Conservation (phyloP, 495 filamentous ascomycete genomes). For the Thermochaetoides thermophila region DNA sequence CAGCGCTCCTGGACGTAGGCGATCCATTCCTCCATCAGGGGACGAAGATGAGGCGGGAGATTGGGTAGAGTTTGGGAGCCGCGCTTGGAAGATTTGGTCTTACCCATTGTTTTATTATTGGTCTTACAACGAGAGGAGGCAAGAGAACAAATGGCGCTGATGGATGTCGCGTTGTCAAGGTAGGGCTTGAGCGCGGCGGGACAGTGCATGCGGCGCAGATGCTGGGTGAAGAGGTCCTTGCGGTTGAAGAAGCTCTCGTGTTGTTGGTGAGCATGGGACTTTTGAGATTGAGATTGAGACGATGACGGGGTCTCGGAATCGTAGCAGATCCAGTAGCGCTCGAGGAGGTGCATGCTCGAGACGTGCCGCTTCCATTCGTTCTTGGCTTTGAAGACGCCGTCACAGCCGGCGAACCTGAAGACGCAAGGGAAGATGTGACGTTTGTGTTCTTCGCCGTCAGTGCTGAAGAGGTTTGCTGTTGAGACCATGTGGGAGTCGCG, state of each 20-base stretch:
- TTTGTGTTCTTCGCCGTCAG: constrained; percentile 37
- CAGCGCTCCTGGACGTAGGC: not conserved
- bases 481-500: constrained; percentile 26
- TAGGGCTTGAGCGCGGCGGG: constrained; percentile 22
- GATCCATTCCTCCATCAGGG: not conserved
- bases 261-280: too few species aligned
- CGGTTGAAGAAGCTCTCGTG: constrained; percentile 66
- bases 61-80: too few species aligned
- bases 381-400: constrained; percentile 62
- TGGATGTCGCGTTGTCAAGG: too few species aligned
- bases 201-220: constrained; percentile 73
- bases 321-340: constrained; percentile 73
- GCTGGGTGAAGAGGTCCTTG: constrained; percentile 85
- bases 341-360: constrained; percentile 61
- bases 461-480: too few species aligned
- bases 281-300: too few species aligned
- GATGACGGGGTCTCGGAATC: constrained; percentile 50
- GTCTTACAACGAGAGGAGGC: too few species aligned
- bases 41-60: too few species aligned
- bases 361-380: constrained; percentile 95
- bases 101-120: too few species aligned
- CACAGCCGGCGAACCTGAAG: constrained; percentile 62
- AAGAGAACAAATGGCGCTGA: too few species aligned
- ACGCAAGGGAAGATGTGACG: constrained; percentile 63
- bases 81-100: too few species aligned